These are phyloP conservation scores for Starmerella apicola DNA, from an alignment of 805 yeast genomes.

Conservation along the genomic window DNA sequence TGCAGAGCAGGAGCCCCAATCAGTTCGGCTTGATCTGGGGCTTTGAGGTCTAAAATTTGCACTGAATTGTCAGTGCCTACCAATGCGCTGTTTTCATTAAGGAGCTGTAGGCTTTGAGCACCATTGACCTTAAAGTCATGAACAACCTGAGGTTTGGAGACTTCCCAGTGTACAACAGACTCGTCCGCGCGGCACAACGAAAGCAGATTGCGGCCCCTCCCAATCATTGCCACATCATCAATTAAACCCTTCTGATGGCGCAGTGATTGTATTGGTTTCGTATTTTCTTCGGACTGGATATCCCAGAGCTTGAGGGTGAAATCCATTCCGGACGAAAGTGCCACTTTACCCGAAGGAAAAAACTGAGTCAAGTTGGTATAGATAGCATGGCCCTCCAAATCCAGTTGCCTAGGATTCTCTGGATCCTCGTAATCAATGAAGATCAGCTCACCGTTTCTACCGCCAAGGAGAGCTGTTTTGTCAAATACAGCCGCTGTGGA, in stretches of 20 bases:
- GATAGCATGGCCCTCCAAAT: conserved; percentile 38
- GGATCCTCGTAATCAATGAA: conserved; percentile 1
- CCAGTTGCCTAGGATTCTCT: conserved; percentile 11
- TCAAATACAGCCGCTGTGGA: conserved; percentile 10
- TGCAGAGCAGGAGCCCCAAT: neutral
- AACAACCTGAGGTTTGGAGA: conserved; percentile 41
- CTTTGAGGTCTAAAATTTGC: conserved; percentile 3
- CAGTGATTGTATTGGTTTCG: conserved; percentile 40
- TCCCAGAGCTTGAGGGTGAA: conserved; percentile 52
- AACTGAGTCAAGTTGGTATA: conserved; percentile 35
- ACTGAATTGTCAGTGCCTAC: conserved; percentile 31
- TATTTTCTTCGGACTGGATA: conserved; percentile 29
- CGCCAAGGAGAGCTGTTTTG: conserved; percentile 8
- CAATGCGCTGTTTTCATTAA: conserved; percentile 12
- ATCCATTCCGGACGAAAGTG: conserved; percentile 49
- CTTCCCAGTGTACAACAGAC: conserved; percentile 52
- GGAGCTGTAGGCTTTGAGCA: conserved; percentile 13
- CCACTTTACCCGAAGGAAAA: conserved; percentile 56
- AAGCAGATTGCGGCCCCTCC: conserved; percentile 54
- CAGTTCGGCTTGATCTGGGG: neutral
- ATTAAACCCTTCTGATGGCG: conserved; percentile 38
- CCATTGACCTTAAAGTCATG: conserved; percentile 32
- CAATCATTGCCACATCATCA: conserved; percentile 41
- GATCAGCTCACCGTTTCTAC: conserved; percentile 7
- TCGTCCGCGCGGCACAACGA: conserved; percentile 35